These are phyloP conservation scores for Crithidia bombi DNA, from an alignment of 208 protist species.

Conservation along the genomic window DNA sequence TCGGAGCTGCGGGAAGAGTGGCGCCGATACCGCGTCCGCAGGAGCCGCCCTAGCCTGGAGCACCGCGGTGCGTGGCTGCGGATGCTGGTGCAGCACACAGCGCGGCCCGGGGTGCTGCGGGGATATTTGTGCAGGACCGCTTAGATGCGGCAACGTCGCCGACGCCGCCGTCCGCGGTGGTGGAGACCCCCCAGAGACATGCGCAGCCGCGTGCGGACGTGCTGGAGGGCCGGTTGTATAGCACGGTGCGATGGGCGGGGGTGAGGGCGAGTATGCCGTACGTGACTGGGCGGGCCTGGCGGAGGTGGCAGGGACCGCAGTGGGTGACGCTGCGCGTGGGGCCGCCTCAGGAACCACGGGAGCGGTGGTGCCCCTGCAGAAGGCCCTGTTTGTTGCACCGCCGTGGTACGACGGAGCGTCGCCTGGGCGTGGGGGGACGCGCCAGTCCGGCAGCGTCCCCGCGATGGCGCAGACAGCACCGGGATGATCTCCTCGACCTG, in stretches of 20 bases:
- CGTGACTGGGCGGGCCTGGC: background rate
- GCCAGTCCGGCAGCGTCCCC: background rate
- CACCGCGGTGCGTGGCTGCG: background rate
- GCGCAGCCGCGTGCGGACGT: background rate
- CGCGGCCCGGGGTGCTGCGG: background rate
- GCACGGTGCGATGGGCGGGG: conserved; percentile 12
- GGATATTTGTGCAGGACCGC: background rate
- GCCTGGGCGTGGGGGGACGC: background rate
- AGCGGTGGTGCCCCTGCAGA: background rate
- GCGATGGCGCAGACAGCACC: conserved; percentile 12
- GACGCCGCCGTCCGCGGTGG: background rate
- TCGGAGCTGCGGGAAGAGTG: conserved; percentile 4
- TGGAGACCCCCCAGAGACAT: background rate
- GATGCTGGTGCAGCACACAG: background rate
- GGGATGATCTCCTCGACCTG: conserved; percentile 12
- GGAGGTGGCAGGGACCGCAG: background rate
- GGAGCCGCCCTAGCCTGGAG: background rate
- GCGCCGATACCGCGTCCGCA: background rate
- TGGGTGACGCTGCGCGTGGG: background rate
- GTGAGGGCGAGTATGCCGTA: background rate
- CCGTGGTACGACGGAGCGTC: background rate
- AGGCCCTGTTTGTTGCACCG: background rate
- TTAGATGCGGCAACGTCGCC: background rate
- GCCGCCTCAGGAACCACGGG: background rate
- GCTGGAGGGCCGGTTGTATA: too few relatives aligned